Percentiles rank a stretch among this genome's conserved stretches.
Evolutionary conservation across 139 green algal genomes (phyloP).

Genomic region (Zygnema circumcarinatum): DNA sequence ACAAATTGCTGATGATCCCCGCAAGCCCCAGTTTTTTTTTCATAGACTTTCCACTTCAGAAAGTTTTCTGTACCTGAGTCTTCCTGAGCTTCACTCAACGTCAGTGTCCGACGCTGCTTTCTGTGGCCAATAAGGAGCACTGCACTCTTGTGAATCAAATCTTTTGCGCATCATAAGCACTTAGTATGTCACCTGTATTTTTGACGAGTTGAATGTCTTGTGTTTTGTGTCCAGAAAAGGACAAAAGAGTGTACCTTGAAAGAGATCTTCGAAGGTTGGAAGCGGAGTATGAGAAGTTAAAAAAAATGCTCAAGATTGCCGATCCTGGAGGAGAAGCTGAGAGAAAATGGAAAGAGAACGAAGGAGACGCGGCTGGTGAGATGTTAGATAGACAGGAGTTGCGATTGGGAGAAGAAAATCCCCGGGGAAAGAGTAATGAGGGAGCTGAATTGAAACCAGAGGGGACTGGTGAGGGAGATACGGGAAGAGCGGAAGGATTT

Average conservation of each 20-base stretch:
- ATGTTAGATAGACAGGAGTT: not conserved
- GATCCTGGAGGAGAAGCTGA: conserved; percentile 58
- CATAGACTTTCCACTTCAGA: too few relatives aligned
- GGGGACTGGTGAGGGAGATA: not conserved
- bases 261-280: conserved; percentile 8
- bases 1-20: not conserved
- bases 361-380: not conserved
- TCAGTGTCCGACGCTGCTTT: too few relatives aligned
- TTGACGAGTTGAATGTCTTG: too few relatives aligned
- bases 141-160: too few relatives aligned
- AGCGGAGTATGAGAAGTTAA: not conserved
- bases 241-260: conserved; percentile 34
- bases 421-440: not conserved
- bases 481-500: not conserved
- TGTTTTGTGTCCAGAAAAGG: too few relatives aligned
- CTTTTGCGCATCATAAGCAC: too few relatives aligned
- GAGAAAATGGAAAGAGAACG: conserved; percentile 23
- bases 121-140: too few relatives aligned
- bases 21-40: too few relatives aligned
- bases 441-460: not conserved
- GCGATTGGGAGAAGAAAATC: not conserved
- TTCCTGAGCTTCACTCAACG: too few relatives aligned
- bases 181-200: too few relatives aligned
- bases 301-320: conserved; percentile 47
- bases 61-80: too few relatives aligned